Percentiles rank a stretch among this genome's conserved stretches.
phyloP scores from a whole-genome alignment of 2,329 filamentous ascomycete species.

The Diaporthe batatas region DNA sequence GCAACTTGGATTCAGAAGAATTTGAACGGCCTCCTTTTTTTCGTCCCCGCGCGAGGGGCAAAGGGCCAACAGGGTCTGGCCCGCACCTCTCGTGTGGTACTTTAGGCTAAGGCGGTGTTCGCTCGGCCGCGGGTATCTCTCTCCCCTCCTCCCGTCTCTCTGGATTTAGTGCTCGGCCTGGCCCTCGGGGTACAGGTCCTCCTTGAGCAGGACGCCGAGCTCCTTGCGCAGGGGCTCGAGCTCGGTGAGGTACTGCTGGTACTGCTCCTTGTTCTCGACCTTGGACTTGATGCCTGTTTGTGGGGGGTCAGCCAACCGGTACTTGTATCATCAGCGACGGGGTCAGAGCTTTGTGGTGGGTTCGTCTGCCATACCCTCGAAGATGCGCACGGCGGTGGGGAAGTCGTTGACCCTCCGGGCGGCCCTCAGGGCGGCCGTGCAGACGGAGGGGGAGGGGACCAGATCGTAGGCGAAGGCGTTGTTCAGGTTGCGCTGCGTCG shows the following conservation, averaged over 20 bases:
- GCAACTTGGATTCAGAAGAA: slow-evolving; percentile 10
- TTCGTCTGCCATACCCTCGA: slow-evolving; percentile 81
- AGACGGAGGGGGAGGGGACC: slow-evolving; percentile 91
- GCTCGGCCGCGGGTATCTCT: slow-evolving; percentile 14
- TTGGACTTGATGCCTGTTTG: slow-evolving; percentile 93
- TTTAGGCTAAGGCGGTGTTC: slow-evolving; percentile 3
- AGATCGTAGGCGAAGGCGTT: slow-evolving; percentile 99
- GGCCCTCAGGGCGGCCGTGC: slow-evolving; percentile 91
- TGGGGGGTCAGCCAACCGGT: slow-evolving; percentile 30
- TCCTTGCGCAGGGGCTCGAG: slow-evolving; percentile 94
- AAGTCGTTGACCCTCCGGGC: slow-evolving; percentile 98
- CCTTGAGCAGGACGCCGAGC: slow-evolving; percentile 90
- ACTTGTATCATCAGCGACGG: too few relatives aligned
- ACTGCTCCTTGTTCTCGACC: slow-evolving; percentile 98
- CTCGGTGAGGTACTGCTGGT: slow-evolving; percentile 95
- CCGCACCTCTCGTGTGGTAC: neutral
- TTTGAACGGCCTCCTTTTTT: slow-evolving; percentile 17
- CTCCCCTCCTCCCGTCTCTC: too few relatives aligned
- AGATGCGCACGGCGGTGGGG: slow-evolving; percentile 97
- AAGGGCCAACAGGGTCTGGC: neutral
- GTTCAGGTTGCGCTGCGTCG: slow-evolving; percentile 83
- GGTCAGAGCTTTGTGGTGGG: neutral
- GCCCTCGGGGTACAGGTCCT: slow-evolving; percentile 86
- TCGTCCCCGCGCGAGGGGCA: neutral
- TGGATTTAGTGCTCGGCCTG: slow-evolving; percentile 54